phyloP scores from a whole-genome alignment of 768 basidiomycete species.

The Boletus sensibilis region DNA sequence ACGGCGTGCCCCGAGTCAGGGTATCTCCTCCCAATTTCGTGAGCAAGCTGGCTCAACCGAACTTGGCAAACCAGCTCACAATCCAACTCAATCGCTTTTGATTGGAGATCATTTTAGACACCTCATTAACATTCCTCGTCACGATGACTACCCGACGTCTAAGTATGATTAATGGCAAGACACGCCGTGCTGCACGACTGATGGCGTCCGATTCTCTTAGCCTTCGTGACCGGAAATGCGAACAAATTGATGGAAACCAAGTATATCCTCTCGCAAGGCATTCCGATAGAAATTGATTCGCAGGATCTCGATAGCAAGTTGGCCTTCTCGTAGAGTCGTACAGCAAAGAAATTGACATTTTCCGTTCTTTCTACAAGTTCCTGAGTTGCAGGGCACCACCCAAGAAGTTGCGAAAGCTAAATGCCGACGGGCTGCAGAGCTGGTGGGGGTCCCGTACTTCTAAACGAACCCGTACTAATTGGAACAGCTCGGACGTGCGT shows the following conservation, averaged over 20 bases:
- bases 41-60: not conserved
- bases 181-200: not conserved
- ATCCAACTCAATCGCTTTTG: not conserved
- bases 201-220: conserved; percentile 42
- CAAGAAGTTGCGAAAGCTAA: conserved; percentile 88
- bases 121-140: not conserved
- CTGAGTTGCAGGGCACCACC: conserved; percentile 92
- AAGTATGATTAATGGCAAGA: conserved; percentile 18
- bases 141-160: conserved; percentile 25
- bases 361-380: conserved; percentile 50
- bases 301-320: conserved; percentile 75
- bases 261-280: conserved; percentile 68
- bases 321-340: not conserved
- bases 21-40: not conserved
- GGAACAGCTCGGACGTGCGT: conserved; percentile 47
- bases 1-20: conserved; percentile 4
- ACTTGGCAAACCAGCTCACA: not conserved
- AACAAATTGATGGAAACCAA: conserved; percentile 91
- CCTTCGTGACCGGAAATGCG: conserved; percentile 92
- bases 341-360: not conserved
- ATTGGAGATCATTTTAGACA: not conserved
- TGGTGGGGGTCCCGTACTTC: conserved; percentile 44
- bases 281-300: conserved; percentile 73
- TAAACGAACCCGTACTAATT: not conserved
- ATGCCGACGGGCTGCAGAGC: conserved; percentile 79